These are phyloP conservation scores for Pseudotsuga menziesii DNA, from an alignment of 75 land plant species.

Conservation along the genomic window DNA sequence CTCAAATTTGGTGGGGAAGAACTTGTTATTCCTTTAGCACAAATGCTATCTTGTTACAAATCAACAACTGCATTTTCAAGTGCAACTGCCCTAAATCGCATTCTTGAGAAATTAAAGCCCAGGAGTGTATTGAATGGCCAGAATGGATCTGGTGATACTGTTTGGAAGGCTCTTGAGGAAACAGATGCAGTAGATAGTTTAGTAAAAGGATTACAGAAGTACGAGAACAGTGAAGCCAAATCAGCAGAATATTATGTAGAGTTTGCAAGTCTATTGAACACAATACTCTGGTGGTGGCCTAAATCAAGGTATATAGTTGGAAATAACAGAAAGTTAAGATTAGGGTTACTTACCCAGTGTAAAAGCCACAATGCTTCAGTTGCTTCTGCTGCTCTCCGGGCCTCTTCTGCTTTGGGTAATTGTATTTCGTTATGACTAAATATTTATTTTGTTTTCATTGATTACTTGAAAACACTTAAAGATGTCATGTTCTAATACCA, in stretches of 20 bases:
- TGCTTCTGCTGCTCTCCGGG: constrained; percentile 32
- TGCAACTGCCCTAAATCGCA: constrained; percentile 36
- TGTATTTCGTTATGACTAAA: neutral
- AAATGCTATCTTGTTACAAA: constrained; percentile 25
- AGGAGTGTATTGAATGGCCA: constrained; percentile 9
- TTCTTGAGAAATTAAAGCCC: constrained; percentile 30
- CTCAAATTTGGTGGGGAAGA: constrained; percentile 22
- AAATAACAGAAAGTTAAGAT: constrained; percentile 28
- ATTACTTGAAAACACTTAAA: neutral
- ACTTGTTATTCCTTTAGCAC: constrained; percentile 29
- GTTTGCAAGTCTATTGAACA: constrained; percentile 33
- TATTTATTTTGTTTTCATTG: neutral
- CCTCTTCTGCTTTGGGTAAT: constrained; percentile 59
- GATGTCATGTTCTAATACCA: neutral
- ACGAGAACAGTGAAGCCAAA: constrained; percentile 10
- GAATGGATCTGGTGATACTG: constrained; percentile 6
- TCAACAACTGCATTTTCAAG: constrained; percentile 24
- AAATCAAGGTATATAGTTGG: constrained; percentile 43
- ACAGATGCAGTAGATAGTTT: constrained; percentile 21
- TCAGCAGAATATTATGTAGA: constrained; percentile 23
- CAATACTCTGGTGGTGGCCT: constrained; percentile 45
- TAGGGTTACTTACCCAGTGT: constrained; percentile 6
- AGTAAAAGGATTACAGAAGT: constrained; percentile 15
- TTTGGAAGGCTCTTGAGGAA: constrained; percentile 38
- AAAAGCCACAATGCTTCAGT: constrained; percentile 15